Conservation (phyloP, 164 flowering plant genomes). For the Tetrastigma voinierianum region DNA sequence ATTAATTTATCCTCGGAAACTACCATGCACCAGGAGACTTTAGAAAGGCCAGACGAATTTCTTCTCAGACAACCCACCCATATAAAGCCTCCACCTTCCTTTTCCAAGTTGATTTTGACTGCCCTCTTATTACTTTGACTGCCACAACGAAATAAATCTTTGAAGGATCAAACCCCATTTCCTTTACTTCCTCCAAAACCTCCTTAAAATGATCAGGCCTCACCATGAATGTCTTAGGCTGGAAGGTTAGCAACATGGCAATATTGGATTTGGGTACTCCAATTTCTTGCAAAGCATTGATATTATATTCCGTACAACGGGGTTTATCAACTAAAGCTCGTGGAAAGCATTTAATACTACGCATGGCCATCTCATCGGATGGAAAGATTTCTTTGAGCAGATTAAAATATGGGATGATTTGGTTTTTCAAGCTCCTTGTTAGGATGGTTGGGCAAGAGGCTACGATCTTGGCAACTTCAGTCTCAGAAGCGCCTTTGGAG, state of each 20-base stretch:
- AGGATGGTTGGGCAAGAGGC: constrained; percentile 6
- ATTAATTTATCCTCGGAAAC: too few species aligned
- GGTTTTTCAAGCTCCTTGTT: constrained; percentile 8
- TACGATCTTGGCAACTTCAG: constrained; percentile 6
- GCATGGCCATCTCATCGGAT: neutral
- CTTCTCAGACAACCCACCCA: too few species aligned
- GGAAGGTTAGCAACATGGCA: neutral
- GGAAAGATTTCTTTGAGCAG: neutral
- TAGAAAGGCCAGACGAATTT: too few species aligned
- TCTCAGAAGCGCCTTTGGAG: constrained; percentile 12
- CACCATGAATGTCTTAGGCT: neutral
- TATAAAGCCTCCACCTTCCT: constrained; percentile 9
- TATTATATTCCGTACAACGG: constrained; percentile 3
- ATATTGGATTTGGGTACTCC: constrained; percentile 17
- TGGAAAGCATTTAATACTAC: neutral
- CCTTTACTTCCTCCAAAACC: constrained; percentile 1
- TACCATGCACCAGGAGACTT: too few species aligned
- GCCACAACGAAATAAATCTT: constrained; percentile 4
- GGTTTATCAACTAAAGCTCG: neutral
- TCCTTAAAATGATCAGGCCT: neutral
- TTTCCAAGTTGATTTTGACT: constrained; percentile 12
- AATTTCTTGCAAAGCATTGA: constrained; percentile 8
- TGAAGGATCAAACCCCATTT: constrained; percentile 17
- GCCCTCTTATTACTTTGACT: neutral
- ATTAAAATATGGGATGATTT: constrained; percentile 13